Evolutionary conservation across 106 monocot species (phyloP).

Genomic region (Apostasia ramifera): DNA sequence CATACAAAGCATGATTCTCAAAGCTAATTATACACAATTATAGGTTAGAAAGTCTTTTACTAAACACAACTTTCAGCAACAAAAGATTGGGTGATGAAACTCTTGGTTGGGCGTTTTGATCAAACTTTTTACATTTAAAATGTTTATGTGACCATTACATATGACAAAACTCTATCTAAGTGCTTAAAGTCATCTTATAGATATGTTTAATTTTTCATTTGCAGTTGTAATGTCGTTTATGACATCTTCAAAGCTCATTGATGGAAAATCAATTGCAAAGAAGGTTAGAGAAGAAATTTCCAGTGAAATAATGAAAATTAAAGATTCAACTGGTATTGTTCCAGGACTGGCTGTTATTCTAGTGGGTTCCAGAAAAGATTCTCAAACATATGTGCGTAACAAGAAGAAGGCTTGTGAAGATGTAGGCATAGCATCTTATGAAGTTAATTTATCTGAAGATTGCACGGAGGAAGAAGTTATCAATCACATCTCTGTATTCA

Average conservation of each 20-base stretch:
- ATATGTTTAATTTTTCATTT: conserved; percentile 1
- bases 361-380: conserved; percentile 89
- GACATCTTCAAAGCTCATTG: conserved; percentile 59
- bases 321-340: conserved; percentile 57
- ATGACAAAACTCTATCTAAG: too few species aligned
- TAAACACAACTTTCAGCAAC: too few species aligned
- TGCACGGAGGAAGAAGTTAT: conserved; percentile 77
- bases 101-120: too few species aligned
- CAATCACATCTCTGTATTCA: conserved; percentile 59
- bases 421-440: conserved; percentile 80
- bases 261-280: conserved; percentile 76
- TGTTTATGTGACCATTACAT: too few species aligned
- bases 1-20: too few species aligned
- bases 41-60: too few species aligned
- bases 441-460: conserved; percentile 79
- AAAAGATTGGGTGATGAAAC: too few species aligned
- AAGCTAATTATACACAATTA: too few species aligned
- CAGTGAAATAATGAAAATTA: conserved; percentile 60
- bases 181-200: too few species aligned
- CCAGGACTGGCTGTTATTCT: conserved; percentile 88
- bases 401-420: conserved; percentile 93
- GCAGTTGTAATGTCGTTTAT: conserved; percentile 36
- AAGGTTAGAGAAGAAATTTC: conserved; percentile 81
- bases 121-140: too few species aligned
- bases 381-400: conserved; percentile 91